phyloP scores from a whole-genome alignment of 2,329 filamentous ascomycete genomes.

The Botrytis cinerea region DNA sequence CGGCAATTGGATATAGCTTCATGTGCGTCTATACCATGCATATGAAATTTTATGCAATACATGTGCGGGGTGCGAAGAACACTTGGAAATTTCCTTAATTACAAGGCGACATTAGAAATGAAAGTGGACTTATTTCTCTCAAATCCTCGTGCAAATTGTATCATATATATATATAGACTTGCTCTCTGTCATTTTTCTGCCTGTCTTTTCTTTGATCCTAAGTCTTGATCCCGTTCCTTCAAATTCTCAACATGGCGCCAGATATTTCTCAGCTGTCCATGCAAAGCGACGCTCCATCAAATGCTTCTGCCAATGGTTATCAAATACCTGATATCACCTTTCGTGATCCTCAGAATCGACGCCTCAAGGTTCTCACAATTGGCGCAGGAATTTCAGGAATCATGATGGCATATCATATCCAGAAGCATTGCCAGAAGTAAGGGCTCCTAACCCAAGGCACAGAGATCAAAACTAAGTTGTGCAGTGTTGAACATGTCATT shows the following conservation, averaged over 20 bases:
- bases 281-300: background rate
- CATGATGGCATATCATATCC: constrained; percentile 51
- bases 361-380: constrained; percentile 50
- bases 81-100: background rate
- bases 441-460: background rate
- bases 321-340: constrained; percentile 28
- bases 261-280: background rate
- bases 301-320: background rate
- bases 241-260: background rate
- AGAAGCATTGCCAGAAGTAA: constrained; percentile 44
- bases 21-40: background rate
- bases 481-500: constrained; percentile 49
- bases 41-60: background rate
- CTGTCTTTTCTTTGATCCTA: background rate
- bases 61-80: background rate
- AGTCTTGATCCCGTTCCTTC: background rate
- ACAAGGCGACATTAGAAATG: background rate
- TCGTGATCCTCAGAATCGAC: constrained; percentile 45
- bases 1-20: background rate
- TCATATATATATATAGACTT: background rate
- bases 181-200: background rate
- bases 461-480: background rate
- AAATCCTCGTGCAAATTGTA: background rate
- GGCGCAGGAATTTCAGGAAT: constrained; percentile 52
- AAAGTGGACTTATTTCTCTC: background rate